These are phyloP conservation scores for Nicotiana undulata DNA, from an alignment of 257 asterid species.

Conservation along the genomic window DNA sequence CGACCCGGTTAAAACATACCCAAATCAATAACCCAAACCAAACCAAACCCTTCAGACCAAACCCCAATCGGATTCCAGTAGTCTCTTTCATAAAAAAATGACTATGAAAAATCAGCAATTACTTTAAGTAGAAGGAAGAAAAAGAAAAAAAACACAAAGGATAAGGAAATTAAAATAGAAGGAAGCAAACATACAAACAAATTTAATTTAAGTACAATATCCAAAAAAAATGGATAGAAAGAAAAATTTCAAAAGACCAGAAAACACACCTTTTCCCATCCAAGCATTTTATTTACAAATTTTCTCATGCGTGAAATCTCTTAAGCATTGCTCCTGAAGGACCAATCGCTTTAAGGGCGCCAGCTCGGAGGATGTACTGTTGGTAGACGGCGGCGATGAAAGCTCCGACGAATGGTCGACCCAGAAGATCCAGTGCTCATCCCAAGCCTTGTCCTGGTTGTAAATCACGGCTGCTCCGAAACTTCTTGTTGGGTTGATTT, in stretches of 20 bases:
- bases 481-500: constrained; percentile 74
- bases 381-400: constrained; percentile 67
- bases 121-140: too few species aligned
- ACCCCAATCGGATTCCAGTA: too few species aligned
- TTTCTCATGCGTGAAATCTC: neutral
- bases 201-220: neutral
- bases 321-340: constrained; percentile 64
- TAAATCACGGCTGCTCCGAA: constrained; percentile 70
- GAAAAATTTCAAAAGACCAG: neutral
- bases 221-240: too few species aligned
- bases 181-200: neutral
- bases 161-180: too few species aligned
- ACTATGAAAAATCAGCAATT: too few species aligned
- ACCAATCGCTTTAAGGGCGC: constrained; percentile 56
- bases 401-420: constrained; percentile 77
- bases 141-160: too few species aligned
- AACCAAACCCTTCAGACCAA: too few species aligned
- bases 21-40: too few species aligned
- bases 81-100: too few species aligned
- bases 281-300: constrained; percentile 17
- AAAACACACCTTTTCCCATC: neutral
- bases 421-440: constrained; percentile 77
- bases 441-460: constrained; percentile 52
- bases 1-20: too few species aligned
- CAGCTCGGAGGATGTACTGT: constrained; percentile 48